Evolutionary conservation across 2,329 filamentous ascomycete species (phyloP).

Genomic region (Emergomyces orientalis): DNA sequence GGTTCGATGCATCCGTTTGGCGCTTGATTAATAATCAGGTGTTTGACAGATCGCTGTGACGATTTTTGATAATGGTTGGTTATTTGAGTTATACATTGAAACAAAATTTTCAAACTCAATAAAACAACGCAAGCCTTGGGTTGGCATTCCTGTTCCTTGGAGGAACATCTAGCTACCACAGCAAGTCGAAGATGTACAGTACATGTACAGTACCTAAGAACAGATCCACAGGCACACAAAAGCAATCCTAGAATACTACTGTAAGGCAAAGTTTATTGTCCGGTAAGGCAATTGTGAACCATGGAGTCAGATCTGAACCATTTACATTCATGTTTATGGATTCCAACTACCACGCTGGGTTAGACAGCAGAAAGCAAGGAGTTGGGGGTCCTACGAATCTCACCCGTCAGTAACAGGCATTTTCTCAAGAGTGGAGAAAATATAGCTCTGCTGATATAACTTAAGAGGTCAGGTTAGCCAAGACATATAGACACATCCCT

Average conservation of each 20-base stretch:
- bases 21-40: no score
- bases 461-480: neutral
- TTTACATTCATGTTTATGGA: neutral
- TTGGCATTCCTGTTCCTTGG: neutral
- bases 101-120: neutral
- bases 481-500: neutral
- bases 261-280: neutral
- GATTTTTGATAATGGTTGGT: no score
- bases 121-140: neutral
- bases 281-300: neutral
- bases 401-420: neutral
- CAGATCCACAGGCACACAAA: neutral
- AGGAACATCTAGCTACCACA: neutral
- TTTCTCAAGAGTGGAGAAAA: neutral
- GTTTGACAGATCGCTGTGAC: no score
- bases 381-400: neutral
- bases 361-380: neutral
- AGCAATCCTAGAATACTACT: neutral
- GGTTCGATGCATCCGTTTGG: no score
- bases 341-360: neutral
- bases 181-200: neutral
- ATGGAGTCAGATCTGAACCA: neutral
- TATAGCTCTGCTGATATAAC: neutral
- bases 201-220: no score
- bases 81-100: neutral